Conservation (phyloP, 768 basidiomycete genomes). For the Boletus reticulatus region DNA sequence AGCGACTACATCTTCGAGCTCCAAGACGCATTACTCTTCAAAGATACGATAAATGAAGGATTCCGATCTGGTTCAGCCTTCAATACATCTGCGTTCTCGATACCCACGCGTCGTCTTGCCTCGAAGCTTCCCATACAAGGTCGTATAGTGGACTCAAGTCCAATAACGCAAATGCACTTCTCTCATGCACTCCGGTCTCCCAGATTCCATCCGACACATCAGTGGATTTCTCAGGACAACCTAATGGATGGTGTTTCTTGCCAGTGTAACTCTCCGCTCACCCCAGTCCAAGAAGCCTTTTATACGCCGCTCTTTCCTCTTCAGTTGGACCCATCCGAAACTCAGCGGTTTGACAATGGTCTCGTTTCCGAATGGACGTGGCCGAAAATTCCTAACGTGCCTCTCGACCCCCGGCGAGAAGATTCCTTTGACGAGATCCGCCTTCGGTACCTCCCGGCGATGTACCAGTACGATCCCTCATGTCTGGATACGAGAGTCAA, state of each 20-base stretch:
- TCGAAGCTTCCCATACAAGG: conserved; percentile 28
- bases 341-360: background rate
- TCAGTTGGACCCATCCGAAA: conserved; percentile 19
- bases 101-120: conserved; percentile 32
- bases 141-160: conserved; percentile 20
- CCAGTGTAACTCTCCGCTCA: conserved; percentile 9
- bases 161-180: conserved; percentile 5
- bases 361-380: conserved; percentile 16
- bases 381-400: conserved; percentile 13
- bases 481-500: conserved; percentile 4
- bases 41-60: conserved; percentile 9
- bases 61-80: conserved; percentile 10
- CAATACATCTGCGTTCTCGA: conserved; percentile 20
- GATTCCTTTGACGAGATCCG: conserved; percentile 6
- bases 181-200: conserved; percentile 9
- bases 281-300: conserved; percentile 30
- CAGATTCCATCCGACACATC: conserved; percentile 16
- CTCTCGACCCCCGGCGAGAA: conserved; percentile 2
- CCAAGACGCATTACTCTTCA: conserved; percentile 13
- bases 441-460: conserved; percentile 5
- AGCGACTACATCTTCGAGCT: conserved; percentile 14
- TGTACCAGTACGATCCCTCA: conserved; percentile 3
- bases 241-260: conserved; percentile 4
- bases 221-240: conserved; percentile 13
- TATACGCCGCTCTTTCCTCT: conserved; percentile 27